Conservation (phyloP, 768 basidiomycete genomes). For the Clavulina sp. region DNA sequence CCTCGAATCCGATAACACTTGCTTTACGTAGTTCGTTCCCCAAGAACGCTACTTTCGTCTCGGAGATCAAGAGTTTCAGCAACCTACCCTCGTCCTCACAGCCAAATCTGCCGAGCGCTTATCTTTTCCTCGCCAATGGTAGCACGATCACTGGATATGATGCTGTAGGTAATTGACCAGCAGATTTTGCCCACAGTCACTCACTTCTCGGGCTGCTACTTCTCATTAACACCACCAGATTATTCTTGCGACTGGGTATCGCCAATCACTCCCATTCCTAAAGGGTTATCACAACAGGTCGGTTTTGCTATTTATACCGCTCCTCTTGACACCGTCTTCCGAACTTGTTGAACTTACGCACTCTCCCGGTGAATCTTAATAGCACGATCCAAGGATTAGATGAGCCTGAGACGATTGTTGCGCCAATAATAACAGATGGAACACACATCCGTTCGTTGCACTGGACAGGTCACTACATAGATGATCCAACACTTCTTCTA, state of each 20-base stretch:
- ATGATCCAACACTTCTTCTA: slow-evolving; percentile 15
- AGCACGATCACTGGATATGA: no score
- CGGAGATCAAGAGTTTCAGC: background rate
- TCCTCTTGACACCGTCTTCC: no score
- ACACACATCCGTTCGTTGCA: slow-evolving; percentile 11
- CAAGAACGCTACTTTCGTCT: background rate
- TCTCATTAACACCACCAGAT: no score
- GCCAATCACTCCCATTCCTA: slow-evolving; percentile 48
- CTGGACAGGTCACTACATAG: slow-evolving; percentile 16
- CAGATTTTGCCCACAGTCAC: no score
- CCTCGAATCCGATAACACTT: background rate
- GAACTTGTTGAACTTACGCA: background rate
- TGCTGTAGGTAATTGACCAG: no score
- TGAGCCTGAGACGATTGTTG: background rate
- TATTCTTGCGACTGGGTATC: slow-evolving; percentile 64
- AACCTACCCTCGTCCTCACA: no score
- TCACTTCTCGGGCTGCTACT: no score
- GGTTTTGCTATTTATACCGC: no score
- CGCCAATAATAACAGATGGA: slow-evolving; percentile 12
- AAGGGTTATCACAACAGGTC: background rate
- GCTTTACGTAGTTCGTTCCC: background rate
- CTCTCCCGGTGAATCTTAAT: background rate
- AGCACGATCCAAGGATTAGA: background rate
- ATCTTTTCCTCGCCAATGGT: no score
- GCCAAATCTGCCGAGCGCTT: no score